Base-by-base conservation (phyloP, 192 early-diverging fungal species). In the Coemansia interrupta region DNA sequence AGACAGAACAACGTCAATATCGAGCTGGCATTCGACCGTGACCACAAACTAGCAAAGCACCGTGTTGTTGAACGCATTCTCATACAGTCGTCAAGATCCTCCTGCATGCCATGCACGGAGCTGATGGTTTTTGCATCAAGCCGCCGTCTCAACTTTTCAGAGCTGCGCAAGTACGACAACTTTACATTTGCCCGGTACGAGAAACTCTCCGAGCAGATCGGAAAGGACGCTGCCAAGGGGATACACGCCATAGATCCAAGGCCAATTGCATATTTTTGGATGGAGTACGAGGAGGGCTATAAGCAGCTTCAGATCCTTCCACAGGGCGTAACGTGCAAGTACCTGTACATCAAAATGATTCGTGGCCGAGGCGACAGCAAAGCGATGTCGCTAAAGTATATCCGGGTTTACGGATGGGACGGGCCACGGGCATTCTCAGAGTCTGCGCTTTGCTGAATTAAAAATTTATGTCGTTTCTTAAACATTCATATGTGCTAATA, bases 211-310 rank as follows among this genome's bases (percentile, higher is more conserved):
- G 41, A 30, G 8, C 11, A 18, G 3, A 42, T 72, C 3, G 56
- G 19, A n/a, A 19, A 22, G 17, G 19, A 50, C 45, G 18, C 19
- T 17, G 24, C 7, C 14, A 36, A 43, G 10, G 29, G 19, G 5
- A 6, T 44, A 4, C 29, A 23, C 2, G 3, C 51, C 2, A n/a
- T 48, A 2, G 79, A 70, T 12, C 73, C 69, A 23, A 20, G 64
- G 51, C 79, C 79, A 20, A 66, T 81, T 17, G 79, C 79, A n/a
- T 76, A 76, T 55, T 76, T 75, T 51, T 70, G 79, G 69, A 70
- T 76, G 5, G 24, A 60, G 44, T 32, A 51, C 20, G 79, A 81
- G 52, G 70, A 72, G 10, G 46, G 60, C 36, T 81, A 69, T 59
- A 61, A 56, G 22, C 72, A 76, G 61, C 32, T 70, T 22, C 73